Evolutionary conservation across 2,329 filamentous ascomycete genomes (phyloP), one percentile per base, ranked within the genome.

Genomic region (Hymenoscyphus occultus): DNA sequence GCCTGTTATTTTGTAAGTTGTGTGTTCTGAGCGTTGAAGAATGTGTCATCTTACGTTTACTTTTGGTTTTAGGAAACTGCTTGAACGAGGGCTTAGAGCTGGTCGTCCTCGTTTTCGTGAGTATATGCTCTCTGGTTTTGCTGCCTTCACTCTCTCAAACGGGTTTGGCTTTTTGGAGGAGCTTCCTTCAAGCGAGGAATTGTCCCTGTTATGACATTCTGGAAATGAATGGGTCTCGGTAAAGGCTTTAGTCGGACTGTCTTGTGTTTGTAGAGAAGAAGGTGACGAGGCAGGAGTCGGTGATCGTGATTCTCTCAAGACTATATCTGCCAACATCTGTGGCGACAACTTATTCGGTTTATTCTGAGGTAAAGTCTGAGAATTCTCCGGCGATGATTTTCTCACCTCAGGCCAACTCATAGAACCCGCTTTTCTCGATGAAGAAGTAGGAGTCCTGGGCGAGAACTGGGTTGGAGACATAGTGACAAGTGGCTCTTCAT

Each of bases 51-150:
- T 54, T 54, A 28, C 48, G 48, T 13, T 54, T 28, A 22, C 22
- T 54, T 54, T 54, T 28, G 48, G 48, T 54, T 54, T 54, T 13
- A 54, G n/a, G 19, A 54, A 54, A 54, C 48, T 54, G 13, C 48
- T 54, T 54, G 48, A 28, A 13, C 48, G 48, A 10, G 19, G 48
- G 31, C 48, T 54, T 3, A 28, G 10, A 28, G 19, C 19, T 54
- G 48, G 48, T 22, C 48, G 22, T 13, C 48, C 48, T 28, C 19
- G 48, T 54, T 54, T 54, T 28, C 48, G n/a, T 3, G 48, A 54
- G 19, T 54, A 54, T 54, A 54, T 54, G 19, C 19, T 54, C n/a
- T 22, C 19, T 12, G 9, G 12, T 54, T 19, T 54, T 54, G 19
- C 12, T 54, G 19, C 19, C 5, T 28, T 12, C 19, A 54, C 22